Evolutionary conservation across 2,329 filamentous ascomycete genomes (phyloP).

Genomic region (Shiraia sp.): DNA sequence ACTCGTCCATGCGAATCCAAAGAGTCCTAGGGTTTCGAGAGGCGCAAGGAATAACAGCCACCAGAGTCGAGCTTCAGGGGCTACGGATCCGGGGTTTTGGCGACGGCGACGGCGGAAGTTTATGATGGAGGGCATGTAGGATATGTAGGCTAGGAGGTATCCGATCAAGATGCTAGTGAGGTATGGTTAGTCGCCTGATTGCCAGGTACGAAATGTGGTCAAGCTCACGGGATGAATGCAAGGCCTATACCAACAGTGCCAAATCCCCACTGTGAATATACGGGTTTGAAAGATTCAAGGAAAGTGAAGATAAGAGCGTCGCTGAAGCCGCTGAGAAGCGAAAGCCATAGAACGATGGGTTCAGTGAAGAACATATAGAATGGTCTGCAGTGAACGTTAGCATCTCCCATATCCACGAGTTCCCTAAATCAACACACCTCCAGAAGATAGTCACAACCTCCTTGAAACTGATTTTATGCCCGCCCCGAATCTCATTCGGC

Average conservation of each 20-base stretch:
- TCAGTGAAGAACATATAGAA: slow-evolving; percentile 75
- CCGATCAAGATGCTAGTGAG: slow-evolving; percentile 63
- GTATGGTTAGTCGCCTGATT: not conserved
- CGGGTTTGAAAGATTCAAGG: slow-evolving; percentile 69
- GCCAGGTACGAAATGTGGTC: not conserved
- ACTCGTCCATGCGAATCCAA: slow-evolving; percentile 71
- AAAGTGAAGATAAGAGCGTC: slow-evolving; percentile 79
- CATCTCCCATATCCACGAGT: not conserved
- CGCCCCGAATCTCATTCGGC: slow-evolving; percentile 63
- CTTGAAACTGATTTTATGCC: slow-evolving; percentile 46
- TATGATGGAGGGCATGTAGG: slow-evolving; percentile 62
- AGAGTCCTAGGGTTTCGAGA: slow-evolving; percentile 66
- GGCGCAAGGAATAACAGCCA: slow-evolving; percentile 67
- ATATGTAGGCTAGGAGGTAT: slow-evolving; percentile 65
- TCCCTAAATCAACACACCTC: slow-evolving; percentile 16
- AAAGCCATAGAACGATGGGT: slow-evolving; percentile 72
- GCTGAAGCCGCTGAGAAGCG: slow-evolving; percentile 71
- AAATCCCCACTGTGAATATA: slow-evolving; percentile 70
- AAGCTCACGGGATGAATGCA: slow-evolving; percentile 59
- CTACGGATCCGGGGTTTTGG: slow-evolving; percentile 53
- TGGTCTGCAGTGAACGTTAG: slow-evolving; percentile 52
- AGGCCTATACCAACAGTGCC: slow-evolving; percentile 60
- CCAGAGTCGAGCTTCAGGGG: slow-evolving; percentile 68
- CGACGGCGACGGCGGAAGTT: slow-evolving; percentile 53
- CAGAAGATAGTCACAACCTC: slow-evolving; percentile 54